A percentile compares a stretch with the other conserved stretches of the same genome.
Evolutionary conservation across 805 yeast species (phyloP).

Genomic region (Osmozyma mogii): DNA sequence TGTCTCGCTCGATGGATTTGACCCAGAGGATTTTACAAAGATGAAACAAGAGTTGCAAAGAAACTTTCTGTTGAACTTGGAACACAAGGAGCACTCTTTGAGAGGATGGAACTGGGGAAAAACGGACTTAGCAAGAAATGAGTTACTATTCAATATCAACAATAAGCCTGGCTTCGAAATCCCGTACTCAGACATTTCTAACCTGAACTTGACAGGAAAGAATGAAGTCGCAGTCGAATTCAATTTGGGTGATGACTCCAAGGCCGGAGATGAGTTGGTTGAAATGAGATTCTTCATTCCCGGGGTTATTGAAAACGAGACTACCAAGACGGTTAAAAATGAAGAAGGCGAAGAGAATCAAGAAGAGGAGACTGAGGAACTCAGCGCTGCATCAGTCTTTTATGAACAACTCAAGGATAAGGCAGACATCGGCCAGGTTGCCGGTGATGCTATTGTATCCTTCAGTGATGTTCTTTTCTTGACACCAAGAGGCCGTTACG

Average conservation of each 20-base stretch:
- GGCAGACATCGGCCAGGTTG: constrained; percentile 89
- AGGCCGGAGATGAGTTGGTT: constrained; percentile 91
- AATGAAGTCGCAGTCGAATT: constrained; percentile 91
- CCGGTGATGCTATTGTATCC: constrained; percentile 92
- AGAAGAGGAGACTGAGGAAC: constrained; percentile 36
- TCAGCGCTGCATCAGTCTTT: constrained; percentile 74
- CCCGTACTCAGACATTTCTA: constrained; percentile 72
- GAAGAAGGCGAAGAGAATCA: constrained; percentile 23
- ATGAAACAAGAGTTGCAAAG: constrained; percentile 79
- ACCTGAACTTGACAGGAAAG: constrained; percentile 84
- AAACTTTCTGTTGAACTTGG: constrained; percentile 64
- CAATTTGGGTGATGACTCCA: constrained; percentile 49
- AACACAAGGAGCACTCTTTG: constrained; percentile 81
- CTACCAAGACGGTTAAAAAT: constrained; percentile 21
- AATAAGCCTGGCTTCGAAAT: constrained; percentile 88
- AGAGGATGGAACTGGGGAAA: constrained; percentile 99
- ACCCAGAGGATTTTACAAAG: constrained; percentile 69
- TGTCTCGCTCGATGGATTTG: constrained; percentile 87
- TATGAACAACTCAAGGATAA: constrained; percentile 87
- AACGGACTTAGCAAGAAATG: constrained; percentile 86
- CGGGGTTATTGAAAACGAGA: constrained; percentile 59
- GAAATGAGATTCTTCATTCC: constrained; percentile 93
- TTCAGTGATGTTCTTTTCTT: constrained; percentile 85
- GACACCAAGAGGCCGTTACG: constrained; percentile 98
- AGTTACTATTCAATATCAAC: constrained; percentile 75